These are phyloP conservation scores for Podila verticillata DNA, from an alignment of 192 early-diverging fungal species.

Conservation along the genomic window DNA sequence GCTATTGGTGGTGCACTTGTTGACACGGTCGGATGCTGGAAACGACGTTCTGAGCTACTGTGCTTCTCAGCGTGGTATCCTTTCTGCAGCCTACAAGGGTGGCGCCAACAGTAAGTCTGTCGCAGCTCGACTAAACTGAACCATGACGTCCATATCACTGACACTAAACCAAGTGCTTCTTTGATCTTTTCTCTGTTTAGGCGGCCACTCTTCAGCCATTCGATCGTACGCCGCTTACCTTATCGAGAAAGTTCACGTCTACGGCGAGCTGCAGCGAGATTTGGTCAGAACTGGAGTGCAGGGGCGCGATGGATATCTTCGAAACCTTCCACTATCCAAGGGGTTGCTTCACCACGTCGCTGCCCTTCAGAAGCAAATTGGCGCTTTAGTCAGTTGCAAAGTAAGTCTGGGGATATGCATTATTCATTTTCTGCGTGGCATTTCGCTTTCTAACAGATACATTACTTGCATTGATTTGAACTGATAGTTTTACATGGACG, in stretches of 20 bases:
- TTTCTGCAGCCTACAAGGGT: conserved; percentile 48
- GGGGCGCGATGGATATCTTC: conserved; percentile 62
- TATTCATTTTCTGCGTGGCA: not conserved
- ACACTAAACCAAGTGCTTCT: not conserved
- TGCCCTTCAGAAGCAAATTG: conserved; percentile 74
- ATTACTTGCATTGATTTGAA: conserved; percentile 6
- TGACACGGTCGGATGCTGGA: conserved; percentile 75
- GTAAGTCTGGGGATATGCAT: conserved; percentile 44
- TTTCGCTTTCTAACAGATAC: not conserved
- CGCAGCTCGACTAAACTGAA: conserved; percentile 21
- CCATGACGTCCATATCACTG: not conserved
- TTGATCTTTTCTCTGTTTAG: conserved; percentile 12
- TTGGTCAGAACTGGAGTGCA: conserved; percentile 59
- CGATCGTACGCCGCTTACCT: conserved; percentile 75
- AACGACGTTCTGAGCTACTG: conserved; percentile 66
- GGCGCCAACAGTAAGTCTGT: conserved; percentile 39
- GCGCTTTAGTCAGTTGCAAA: conserved; percentile 72
- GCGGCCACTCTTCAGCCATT: conserved; percentile 70
- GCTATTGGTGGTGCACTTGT: conserved; percentile 74
- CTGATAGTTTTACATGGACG: conserved; percentile 74
- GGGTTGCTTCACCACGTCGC: conserved; percentile 71
- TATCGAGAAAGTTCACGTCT: conserved; percentile 73
- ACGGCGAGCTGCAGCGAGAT: conserved; percentile 70
- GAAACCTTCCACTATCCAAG: conserved; percentile 63
- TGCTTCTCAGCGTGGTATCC: conserved; percentile 46